These are phyloP conservation scores for Lasiosphaeris hirsuta DNA, from an alignment of 495 filamentous ascomycete genomes.

Conservation along the genomic window DNA sequence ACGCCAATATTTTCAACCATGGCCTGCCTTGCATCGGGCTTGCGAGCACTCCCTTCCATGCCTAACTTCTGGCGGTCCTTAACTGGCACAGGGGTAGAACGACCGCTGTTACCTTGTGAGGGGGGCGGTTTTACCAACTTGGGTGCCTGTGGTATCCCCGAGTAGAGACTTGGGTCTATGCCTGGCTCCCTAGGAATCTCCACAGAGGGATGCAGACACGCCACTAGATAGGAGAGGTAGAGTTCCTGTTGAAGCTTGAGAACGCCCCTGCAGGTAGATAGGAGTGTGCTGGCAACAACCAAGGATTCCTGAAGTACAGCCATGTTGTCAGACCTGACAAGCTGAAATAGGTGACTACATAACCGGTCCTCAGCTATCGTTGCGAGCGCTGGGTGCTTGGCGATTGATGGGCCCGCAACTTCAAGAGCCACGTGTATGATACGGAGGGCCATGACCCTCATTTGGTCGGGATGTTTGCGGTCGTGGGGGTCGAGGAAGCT, in stretches of 20 bases:
- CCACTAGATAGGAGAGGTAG: constrained; percentile 89
- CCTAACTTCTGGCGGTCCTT: constrained; percentile 92
- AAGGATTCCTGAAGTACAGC: constrained; percentile 87
- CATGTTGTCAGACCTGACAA: constrained; percentile 94
- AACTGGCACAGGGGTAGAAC: constrained; percentile 88
- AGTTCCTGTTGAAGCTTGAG: constrained; percentile 97
- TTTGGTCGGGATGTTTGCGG: constrained; percentile 83
- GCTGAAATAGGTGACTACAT: constrained; percentile 92
- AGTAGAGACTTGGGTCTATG: constrained; percentile 88
- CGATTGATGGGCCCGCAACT: constrained; percentile 93
- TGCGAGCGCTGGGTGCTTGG: constrained; percentile 85
- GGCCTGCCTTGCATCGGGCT: constrained; percentile 91
- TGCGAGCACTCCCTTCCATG: constrained; percentile 85
- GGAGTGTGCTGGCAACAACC: constrained; percentile 82
- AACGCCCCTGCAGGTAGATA: constrained; percentile 88
- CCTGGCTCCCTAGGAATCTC: constrained; percentile 88
- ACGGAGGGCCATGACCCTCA: constrained; percentile 93
- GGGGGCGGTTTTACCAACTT: constrained; percentile 79
- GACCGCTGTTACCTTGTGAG: constrained; percentile 73
- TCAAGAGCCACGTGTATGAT: constrained; percentile 98
- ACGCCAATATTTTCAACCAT: constrained; percentile 98
- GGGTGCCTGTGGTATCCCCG: constrained; percentile 87
- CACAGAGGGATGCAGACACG: constrained; percentile 86
- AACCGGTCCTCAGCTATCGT: constrained; percentile 87
- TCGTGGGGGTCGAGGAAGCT: constrained; percentile 93